Conservation (phyloP, 75 land plant genomes). For the Adiantum capillusveneris region DNA sequence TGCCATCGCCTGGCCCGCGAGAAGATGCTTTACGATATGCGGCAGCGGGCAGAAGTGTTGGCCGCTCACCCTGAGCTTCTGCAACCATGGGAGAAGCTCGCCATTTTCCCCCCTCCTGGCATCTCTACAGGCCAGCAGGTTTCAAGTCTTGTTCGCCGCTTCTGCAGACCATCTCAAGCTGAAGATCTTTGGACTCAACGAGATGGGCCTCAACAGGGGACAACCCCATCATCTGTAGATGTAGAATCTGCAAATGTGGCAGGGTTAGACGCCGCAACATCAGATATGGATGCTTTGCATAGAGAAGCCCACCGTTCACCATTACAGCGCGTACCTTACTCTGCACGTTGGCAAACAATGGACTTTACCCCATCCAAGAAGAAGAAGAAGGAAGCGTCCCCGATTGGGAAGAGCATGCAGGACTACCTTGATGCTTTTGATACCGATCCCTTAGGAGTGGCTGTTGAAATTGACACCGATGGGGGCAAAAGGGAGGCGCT, state of each 20-base stretch:
- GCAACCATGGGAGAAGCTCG: constrained; percentile 29
- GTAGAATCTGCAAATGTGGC: not conserved
- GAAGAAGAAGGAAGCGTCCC: not conserved
- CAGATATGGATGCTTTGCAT: too few species aligned
- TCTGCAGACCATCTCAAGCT: constrained; percentile 10
- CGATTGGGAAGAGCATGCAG: not conserved
- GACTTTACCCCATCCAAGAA: too few species aligned
- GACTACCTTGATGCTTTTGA: constrained; percentile 6
- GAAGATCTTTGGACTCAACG: constrained; percentile 29
- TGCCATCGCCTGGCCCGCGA: constrained; percentile 20
- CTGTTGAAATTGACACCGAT: not conserved
- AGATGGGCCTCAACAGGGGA: constrained; percentile 16
- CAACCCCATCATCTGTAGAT: not conserved
- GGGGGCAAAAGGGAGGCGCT: too few species aligned
- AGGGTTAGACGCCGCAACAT: not conserved
- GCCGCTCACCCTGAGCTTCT: constrained; percentile 11
- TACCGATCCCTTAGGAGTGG: constrained; percentile 3
- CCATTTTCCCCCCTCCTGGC: constrained; percentile 5
- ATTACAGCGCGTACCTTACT: too few species aligned
- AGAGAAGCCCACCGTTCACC: too few species aligned
- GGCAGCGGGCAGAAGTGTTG: constrained; percentile 19
- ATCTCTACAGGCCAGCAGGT: constrained; percentile 9
- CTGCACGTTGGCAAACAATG: too few species aligned
- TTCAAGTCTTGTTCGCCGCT: constrained; percentile 14
- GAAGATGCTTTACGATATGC: constrained; percentile 15